These are phyloP conservation scores for Dendryphion nanum DNA, from an alignment of 2,329 filamentous ascomycete genomes.

Conservation along the genomic window DNA sequence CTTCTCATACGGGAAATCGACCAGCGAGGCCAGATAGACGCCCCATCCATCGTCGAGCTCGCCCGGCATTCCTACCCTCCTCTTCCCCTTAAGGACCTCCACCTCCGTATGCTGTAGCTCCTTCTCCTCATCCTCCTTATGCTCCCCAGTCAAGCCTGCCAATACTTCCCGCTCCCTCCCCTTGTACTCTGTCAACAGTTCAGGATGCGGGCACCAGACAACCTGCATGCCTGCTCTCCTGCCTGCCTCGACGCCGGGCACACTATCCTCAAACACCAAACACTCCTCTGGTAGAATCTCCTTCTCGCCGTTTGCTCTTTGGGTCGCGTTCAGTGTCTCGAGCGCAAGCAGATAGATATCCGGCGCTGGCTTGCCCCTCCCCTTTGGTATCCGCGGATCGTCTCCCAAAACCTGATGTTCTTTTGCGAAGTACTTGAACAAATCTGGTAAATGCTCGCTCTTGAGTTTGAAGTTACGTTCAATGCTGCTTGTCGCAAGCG, in stretches of 20 bases:
- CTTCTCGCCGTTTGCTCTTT: conserved; percentile 58
- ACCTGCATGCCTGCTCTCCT: conserved; percentile 92
- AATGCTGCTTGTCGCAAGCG: conserved; percentile 80
- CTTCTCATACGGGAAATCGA: conserved; percentile 58
- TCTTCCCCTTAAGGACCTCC: conserved; percentile 37
- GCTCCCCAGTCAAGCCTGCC: conserved; percentile 75
- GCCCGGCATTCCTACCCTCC: conserved; percentile 49
- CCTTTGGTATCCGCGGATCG: conserved; percentile 71
- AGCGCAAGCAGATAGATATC: conserved; percentile 92
- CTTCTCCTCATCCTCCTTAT: conserved; percentile 54
- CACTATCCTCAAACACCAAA: conserved; percentile 93
- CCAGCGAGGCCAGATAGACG: conserved; percentile 52
- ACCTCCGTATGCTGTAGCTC: conserved; percentile 33
- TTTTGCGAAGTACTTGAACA: conserved; percentile 64
- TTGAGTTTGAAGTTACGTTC: conserved; percentile 73
- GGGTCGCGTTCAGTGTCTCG: conserved; percentile 74
- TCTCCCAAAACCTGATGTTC: conserved; percentile 81
- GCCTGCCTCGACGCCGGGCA: conserved; percentile 88
- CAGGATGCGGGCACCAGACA: conserved; percentile 85
- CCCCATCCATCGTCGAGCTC: conserved; percentile 62
- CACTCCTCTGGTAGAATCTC: conserved; percentile 80
- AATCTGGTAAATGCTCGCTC: conserved; percentile 54
- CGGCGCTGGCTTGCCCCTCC: conserved; percentile 88
- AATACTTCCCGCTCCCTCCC: conserved; percentile 79
- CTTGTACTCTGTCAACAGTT: conserved; percentile 70